Percentiles rank a stretch among this genome's conserved stretches.
These are phyloP conservation scores for Hyaloperonospora brassicae DNA, from an alignment of 352 stramenopile genomes.

Conservation along the genomic window DNA sequence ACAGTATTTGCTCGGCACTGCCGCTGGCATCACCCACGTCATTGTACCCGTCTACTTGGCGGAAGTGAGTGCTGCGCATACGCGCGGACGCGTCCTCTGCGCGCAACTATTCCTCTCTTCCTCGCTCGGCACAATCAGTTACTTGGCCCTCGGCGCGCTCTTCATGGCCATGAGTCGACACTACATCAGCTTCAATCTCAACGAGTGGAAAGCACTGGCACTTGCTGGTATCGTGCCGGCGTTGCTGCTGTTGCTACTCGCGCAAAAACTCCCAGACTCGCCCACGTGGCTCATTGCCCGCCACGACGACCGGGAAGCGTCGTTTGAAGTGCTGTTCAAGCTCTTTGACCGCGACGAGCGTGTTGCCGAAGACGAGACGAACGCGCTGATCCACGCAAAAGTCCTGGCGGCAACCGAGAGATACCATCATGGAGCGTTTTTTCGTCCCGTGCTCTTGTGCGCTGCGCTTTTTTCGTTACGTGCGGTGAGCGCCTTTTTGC, in stretches of 20 bases:
- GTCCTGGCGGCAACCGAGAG: slow-evolving; percentile 46
- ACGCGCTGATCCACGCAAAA: slow-evolving; percentile 66
- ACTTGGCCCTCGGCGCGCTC: slow-evolving; percentile 45
- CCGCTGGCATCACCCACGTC: slow-evolving; percentile 50
- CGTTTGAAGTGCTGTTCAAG: slow-evolving; percentile 49
- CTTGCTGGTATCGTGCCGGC: slow-evolving; percentile 43
- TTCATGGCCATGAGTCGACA: slow-evolving; percentile 57
- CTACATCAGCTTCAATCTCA: slow-evolving; percentile 75
- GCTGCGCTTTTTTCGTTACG: slow-evolving; percentile 41
- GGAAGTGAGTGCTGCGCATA: slow-evolving; percentile 54
- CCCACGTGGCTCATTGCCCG: slow-evolving; percentile 68
- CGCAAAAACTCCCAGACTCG: slow-evolving; percentile 68
- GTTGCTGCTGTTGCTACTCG: slow-evolving; percentile 44
- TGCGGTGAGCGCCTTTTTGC: slow-evolving; percentile 36
- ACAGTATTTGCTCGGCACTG: slow-evolving; percentile 50
- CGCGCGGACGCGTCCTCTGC: slow-evolving; percentile 51
- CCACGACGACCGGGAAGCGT: slow-evolving; percentile 60
- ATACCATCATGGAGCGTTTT: slow-evolving; percentile 56
- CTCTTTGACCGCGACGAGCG: slow-evolving; percentile 46
- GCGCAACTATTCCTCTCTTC: slow-evolving; percentile 29
- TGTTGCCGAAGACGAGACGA: slow-evolving; percentile 57
- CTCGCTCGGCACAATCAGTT: slow-evolving; percentile 33
- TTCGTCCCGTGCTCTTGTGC: slow-evolving; percentile 56
- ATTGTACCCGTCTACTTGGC: slow-evolving; percentile 63
- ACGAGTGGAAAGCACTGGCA: slow-evolving; percentile 68